These are phyloP conservation scores for Colletotrichum sojae DNA, from an alignment of 2,329 filamentous ascomycete species.

Conservation along the genomic window DNA sequence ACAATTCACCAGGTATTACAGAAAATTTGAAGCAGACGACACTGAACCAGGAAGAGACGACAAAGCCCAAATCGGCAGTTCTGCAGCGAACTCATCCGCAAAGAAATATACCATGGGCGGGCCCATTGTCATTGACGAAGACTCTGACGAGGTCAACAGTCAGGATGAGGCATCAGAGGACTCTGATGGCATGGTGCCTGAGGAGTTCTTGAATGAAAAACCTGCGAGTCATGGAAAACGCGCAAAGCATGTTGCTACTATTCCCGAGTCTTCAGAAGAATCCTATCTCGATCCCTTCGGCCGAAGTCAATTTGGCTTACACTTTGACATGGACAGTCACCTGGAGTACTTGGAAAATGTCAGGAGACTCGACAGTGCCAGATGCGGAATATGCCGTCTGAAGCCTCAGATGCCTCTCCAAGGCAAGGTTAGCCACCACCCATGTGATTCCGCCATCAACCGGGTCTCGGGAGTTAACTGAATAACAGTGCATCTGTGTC, in stretches of 20 bases:
- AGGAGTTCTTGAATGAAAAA: no score
- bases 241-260: no score
- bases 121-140: neutral
- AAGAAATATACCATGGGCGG: rapidly evolving
- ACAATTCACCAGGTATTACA: neutral
- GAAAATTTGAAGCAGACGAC: neutral
- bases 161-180: conserved; percentile 1
- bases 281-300: conserved; percentile 13
- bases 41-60: no score
- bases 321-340: conserved; percentile 41
- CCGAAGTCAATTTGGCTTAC: conserved; percentile 40
- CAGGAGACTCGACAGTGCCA: neutral
- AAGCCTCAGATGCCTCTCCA: neutral
- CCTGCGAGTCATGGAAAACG: no score
- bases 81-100: rapidly evolving
- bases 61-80: neutral
- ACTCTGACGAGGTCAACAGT: conserved; percentile 7
- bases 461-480: no score
- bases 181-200: conserved; percentile 16
- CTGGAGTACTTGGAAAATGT: conserved; percentile 42
- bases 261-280: neutral
- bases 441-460: no score
- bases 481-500: conserved; percentile 50
- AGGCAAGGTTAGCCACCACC: no score
- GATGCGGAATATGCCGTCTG: neutral